Conservation (phyloP, 768 basidiomycete genomes). For the Suillus luteus region DNA sequence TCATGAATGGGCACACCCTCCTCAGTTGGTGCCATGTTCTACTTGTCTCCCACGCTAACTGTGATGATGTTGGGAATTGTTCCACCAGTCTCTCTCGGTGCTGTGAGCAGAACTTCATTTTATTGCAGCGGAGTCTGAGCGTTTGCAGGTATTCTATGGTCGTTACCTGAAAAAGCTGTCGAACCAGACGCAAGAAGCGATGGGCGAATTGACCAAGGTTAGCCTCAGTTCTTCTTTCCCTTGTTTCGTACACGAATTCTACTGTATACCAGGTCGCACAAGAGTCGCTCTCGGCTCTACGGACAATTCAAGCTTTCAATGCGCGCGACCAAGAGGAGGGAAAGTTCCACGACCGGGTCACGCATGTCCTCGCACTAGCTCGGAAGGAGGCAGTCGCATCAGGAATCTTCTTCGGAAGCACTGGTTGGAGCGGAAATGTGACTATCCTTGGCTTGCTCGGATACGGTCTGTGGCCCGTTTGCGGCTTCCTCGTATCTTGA, state of each 20-base stretch:
- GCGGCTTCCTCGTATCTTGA: not conserved
- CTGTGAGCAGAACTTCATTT: constrained; percentile 47
- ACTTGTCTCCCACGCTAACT: constrained; percentile 85
- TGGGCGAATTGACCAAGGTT: constrained; percentile 91
- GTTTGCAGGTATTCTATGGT: constrained; percentile 86
- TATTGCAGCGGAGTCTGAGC: constrained; percentile 17
- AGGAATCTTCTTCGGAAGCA: constrained; percentile 91
- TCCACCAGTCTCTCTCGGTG: constrained; percentile 82
- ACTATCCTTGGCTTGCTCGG: constrained; percentile 87
- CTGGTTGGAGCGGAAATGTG: constrained; percentile 92
- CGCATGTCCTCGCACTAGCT: constrained; percentile 69
- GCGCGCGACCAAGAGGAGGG: constrained; percentile 74
- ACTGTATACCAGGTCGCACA: constrained; percentile 63
- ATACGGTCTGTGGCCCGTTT: constrained; percentile 61
- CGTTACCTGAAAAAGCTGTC: constrained; percentile 91
- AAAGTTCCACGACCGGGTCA: constrained; percentile 71
- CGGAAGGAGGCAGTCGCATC: constrained; percentile 87
- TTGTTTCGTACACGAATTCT: not conserved
- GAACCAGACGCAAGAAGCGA: constrained; percentile 89
- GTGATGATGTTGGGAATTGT: constrained; percentile 92
- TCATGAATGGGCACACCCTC: not conserved
- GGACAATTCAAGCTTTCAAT: constrained; percentile 92
- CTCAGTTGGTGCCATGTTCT: constrained; percentile 92
- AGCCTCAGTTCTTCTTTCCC: not conserved
- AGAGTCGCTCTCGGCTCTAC: constrained; percentile 83